Evolutionary conservation across 2,329 filamentous ascomycete species (phyloP).

Genomic region (Colletotrichum gloeosporioides): DNA sequence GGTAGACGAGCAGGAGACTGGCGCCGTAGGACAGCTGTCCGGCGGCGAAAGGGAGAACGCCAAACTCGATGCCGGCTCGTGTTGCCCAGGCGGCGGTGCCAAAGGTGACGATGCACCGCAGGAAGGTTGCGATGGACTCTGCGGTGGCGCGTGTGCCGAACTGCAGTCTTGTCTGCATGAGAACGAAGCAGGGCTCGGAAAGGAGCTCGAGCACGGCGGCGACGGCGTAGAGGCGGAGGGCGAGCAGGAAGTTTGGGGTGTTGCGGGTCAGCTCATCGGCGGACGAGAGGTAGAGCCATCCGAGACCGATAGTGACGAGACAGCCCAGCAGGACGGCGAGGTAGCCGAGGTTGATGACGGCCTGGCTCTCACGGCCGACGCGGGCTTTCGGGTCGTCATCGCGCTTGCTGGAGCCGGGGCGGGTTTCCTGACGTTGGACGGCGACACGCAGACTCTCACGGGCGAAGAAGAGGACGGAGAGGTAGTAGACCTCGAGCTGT

Average conservation of each 20-base stretch:
- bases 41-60: constrained; percentile 86
- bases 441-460: constrained; percentile 91
- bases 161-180: constrained; percentile 80
- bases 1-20: constrained; percentile 74
- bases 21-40: constrained; percentile 82
- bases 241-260: constrained; percentile 67
- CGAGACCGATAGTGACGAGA: constrained; percentile 67
- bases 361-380: constrained; percentile 61
- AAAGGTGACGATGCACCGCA: constrained; percentile 79
- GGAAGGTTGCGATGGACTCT: constrained; percentile 81
- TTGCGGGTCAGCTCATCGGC: constrained; percentile 50
- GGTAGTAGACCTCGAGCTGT: constrained; percentile 91
- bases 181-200: constrained; percentile 87
- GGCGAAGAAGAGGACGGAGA: constrained; percentile 93
- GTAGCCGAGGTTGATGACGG: constrained; percentile 88
- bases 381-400: constrained; percentile 27
- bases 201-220: constrained; percentile 76
- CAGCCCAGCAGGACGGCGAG: constrained; percentile 74
- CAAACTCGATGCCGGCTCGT: constrained; percentile 57
- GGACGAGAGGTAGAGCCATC: constrained; percentile 69
- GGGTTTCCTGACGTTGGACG: constrained; percentile 72
- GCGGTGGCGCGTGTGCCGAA: constrained; percentile 83
- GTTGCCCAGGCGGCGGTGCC: constrained; percentile 70
- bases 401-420: constrained; percentile 21
- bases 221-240: constrained; percentile 60